A percentile compares a stretch with the other conserved stretches of the same genome.
phyloP scores from a whole-genome alignment of 768 basidiomycete genomes.

The Lyophyllum semitale region DNA sequence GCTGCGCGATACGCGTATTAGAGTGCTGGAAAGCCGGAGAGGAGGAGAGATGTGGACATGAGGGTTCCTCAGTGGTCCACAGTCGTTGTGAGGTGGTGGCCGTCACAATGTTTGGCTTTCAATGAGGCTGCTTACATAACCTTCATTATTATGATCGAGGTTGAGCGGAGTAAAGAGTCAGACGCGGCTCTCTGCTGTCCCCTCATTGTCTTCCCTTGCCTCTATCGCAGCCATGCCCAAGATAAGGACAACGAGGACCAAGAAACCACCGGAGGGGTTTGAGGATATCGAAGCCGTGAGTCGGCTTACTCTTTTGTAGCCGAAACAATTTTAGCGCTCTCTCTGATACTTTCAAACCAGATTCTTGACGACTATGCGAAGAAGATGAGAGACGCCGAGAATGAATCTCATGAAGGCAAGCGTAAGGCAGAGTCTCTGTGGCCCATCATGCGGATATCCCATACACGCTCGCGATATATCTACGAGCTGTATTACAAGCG shows the following conservation, averaged over 20 bases:
- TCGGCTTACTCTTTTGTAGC: not conserved
- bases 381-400: conserved; percentile 99
- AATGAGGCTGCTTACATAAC: conserved; percentile 17
- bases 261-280: conserved; percentile 91
- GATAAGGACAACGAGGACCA: conserved; percentile 90
- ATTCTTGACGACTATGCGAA: conserved; percentile 98
- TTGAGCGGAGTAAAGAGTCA: conserved; percentile 4
- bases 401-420: conserved; percentile 98
- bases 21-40: conserved; percentile 2
- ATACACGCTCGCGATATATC: conserved; percentile 94
- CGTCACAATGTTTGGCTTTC: conserved; percentile 4
- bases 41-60: conserved; percentile 14
- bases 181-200: not conserved
- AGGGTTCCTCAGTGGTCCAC: conserved; percentile 6
- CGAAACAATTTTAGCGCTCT: not conserved
- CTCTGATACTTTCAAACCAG: conserved; percentile 37
- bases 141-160: conserved; percentile 6
- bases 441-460: conserved; percentile 98
- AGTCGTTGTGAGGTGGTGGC: not conserved
- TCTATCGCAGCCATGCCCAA: conserved; percentile 73
- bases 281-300: conserved; percentile 88
- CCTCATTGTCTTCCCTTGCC: not conserved
- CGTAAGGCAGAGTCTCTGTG: conserved; percentile 90
- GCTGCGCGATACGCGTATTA: conserved; percentile 15
- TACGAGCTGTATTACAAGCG: conserved; percentile 99